Percentiles rank a stretch among this genome's conserved stretches.
These are phyloP conservation scores for Onygena corvina DNA, from an alignment of 2,329 filamentous ascomycete genomes.

Conservation along the genomic window DNA sequence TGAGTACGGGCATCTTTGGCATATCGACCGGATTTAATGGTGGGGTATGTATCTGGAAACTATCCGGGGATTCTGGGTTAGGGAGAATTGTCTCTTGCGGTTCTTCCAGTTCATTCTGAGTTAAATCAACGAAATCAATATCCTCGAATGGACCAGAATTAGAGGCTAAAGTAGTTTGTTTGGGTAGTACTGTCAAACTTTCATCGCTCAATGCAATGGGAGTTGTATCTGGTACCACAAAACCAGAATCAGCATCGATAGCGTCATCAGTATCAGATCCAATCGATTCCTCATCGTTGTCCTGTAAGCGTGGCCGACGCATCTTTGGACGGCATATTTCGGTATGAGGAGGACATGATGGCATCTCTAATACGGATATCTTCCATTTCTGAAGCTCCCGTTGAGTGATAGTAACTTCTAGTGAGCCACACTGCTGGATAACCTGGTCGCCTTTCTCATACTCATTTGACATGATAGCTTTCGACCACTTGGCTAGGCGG, in stretches of 20 bases:
- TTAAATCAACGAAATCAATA: conserved; percentile 27
- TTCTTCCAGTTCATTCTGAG: conserved; percentile 16
- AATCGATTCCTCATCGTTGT: conserved; percentile 26
- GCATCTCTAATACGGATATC: conserved; percentile 30
- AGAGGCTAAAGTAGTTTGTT: neutral
- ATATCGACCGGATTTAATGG: conserved; percentile 23
- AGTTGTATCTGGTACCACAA: conserved; percentile 21
- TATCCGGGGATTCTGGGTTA: conserved; percentile 11
- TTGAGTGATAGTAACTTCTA: conserved; percentile 56
- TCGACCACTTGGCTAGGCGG: conserved; percentile 46
- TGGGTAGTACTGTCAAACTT: neutral
- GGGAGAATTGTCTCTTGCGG: neutral
- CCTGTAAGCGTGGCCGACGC: conserved; percentile 6
- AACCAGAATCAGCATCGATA: conserved; percentile 20
- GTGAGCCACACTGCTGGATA: conserved; percentile 41
- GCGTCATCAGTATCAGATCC: conserved; percentile 21
- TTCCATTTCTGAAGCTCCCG: conserved; percentile 38
- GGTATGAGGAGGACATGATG: conserved; percentile 23
- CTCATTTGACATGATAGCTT: conserved; percentile 40
- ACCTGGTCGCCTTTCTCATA: conserved; percentile 44
- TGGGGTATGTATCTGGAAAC: conserved; percentile 26
- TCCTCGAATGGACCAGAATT: neutral
- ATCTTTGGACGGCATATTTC: conserved; percentile 7
- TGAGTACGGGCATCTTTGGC: neutral
- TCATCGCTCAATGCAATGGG: neutral